Base-by-base conservation (phyloP, 2,329 filamentous ascomycete genomes). In the Penicillium sp. region DNA sequence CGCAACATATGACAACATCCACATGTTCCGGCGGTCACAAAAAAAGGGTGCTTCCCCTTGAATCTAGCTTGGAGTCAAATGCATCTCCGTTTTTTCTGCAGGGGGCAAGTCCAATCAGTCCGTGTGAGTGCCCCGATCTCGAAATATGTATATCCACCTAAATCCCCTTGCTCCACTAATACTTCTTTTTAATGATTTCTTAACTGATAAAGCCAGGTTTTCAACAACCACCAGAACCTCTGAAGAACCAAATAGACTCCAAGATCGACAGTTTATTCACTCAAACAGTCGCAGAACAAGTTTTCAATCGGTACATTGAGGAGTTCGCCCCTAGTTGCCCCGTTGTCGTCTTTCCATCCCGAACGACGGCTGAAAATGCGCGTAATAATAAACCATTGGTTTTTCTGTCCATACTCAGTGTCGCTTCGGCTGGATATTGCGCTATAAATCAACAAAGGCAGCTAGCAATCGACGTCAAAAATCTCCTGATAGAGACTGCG, bases 261-360 rank as follows among this genome's bases (percentile, higher is more conserved):
- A 34, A 34, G 31, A 10, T 34, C 31, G 31, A 34, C 11, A 10
- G 8, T 34, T 11, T 34, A 5, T 34, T 34, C 9, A 34, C 8
- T 36, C 13, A 6, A 7, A n/a, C 9, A 3, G n/a, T 29, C 21
- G 47, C 53, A 2, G 34, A 55, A 36, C 42, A 50, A 22, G 24
- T 52, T 1, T 57, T 57, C 16, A 24, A 27, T 18, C 51, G 46
- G 9, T 57, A 54, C 31, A 27, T 54, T 7, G 29, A 24, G 3
- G 45, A 42, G n/a, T 51, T 57, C 5, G 55, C 48, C 18, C 44
- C 55, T n/a, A 52, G 24, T 11, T 57, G 48, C n/a, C 51, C 55
- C 10, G 27, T 44, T 13, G 51, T 57, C 4, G 48, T 57, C 5
- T 57, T 52, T 18, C 55, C 43, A 14, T 39, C 43, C 4, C 47